Percentiles rank a stretch among this genome's conserved stretches.
Evolutionary conservation across 441 rosid species (phyloP).

Genomic region (Syzygium malaccense): DNA sequence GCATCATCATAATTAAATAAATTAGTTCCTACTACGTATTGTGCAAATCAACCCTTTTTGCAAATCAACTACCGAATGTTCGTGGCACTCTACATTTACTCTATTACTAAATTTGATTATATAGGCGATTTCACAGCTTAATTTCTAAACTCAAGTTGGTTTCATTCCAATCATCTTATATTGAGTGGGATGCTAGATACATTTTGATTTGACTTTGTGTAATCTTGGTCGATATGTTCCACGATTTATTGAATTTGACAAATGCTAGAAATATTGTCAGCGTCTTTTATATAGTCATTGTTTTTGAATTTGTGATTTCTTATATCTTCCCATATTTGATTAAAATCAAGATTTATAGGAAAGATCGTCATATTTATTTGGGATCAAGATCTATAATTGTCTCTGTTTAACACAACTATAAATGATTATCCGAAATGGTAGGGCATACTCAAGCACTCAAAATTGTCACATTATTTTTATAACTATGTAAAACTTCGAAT

Average conservation of each 20-base stretch:
- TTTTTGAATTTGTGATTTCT: too few species aligned
- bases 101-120: too few species aligned
- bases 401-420: too few species aligned
- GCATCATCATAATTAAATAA: neutral
- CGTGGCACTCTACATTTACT: neutral
- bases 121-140: neutral
- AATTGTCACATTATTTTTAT: too few species aligned
- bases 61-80: too few species aligned
- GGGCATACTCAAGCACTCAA: too few species aligned
- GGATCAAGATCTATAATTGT: too few species aligned
- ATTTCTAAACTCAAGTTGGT: neutral
- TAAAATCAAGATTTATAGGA: too few species aligned
- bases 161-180: neutral
- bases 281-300: neutral
- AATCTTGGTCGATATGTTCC: neutral
- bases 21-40: neutral
- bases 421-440: too few species aligned
- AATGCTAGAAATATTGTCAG: rapidly evolving
- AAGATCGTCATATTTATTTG: too few species aligned
- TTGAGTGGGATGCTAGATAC: neutral
- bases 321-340: neutral
- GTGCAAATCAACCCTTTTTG: rapidly evolving
- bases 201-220: neutral
- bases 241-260: neutral
- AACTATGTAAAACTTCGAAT: too few species aligned